phyloP scores from a whole-genome alignment of 2,329 filamentous ascomycete species.

The Aspergillus fructus region DNA sequence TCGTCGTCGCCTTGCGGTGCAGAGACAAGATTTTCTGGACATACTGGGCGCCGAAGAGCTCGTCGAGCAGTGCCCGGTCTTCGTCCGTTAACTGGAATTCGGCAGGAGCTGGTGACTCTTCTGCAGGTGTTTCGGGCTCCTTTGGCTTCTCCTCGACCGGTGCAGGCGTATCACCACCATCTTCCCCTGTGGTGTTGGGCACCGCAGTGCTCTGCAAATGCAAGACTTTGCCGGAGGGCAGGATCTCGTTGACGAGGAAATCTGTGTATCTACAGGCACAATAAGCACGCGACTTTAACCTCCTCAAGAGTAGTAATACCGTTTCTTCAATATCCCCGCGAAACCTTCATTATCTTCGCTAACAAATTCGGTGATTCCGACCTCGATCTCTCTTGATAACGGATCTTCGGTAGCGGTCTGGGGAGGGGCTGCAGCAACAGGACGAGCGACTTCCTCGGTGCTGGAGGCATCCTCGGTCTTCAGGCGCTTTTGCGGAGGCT shows the following conservation, averaged over 20 bases:
- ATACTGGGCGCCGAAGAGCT: slow-evolving; percentile 53
- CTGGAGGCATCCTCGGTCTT: slow-evolving; percentile 29
- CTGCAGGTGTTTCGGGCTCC: slow-evolving; percentile 12
- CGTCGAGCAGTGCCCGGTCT: slow-evolving; percentile 45
- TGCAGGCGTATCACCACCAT: slow-evolving; percentile 10
- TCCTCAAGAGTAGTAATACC: slow-evolving; percentile 37
- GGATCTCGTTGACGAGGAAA: slow-evolving; percentile 88
- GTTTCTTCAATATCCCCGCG: slow-evolving; percentile 65
- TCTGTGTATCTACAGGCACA: slow-evolving; percentile 70
- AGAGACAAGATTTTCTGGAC: slow-evolving; percentile 55
- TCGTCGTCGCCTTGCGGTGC: slow-evolving; percentile 53
- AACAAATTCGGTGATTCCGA: slow-evolving; percentile 66
- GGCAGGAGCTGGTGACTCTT: slow-evolving; percentile 17
- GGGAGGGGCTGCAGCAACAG: slow-evolving; percentile 15
- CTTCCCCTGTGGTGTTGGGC: slow-evolving; percentile 18
- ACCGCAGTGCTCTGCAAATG: slow-evolving; percentile 60
- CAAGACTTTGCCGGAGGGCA: slow-evolving; percentile 70
- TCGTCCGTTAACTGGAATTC: slow-evolving; percentile 42
- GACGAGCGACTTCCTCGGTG: slow-evolving; percentile 17
- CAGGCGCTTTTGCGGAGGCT: slow-evolving; percentile 38
- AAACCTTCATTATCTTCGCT: slow-evolving; percentile 60
- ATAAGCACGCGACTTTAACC: not conserved
- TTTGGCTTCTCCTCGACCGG: slow-evolving; percentile 12
- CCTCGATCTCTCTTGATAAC: slow-evolving; percentile 43
- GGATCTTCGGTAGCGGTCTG: slow-evolving; percentile 26